Percentiles rank a stretch among this genome's conserved stretches.
phyloP scores from a whole-genome alignment of 202 grass and related monocot species.

The Setaria viridis region DNA sequence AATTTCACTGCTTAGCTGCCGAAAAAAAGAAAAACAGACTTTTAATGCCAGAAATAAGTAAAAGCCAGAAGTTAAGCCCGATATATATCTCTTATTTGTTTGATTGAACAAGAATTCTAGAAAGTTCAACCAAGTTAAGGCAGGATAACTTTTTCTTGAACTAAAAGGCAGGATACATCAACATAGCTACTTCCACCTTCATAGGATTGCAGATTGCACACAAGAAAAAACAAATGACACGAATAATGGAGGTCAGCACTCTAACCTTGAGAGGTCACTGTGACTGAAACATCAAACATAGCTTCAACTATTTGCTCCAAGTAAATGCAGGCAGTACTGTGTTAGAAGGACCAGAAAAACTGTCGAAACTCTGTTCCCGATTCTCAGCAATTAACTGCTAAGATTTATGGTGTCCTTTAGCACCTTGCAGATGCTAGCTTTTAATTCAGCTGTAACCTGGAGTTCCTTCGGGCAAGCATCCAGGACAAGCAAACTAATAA shows the following conservation, averaged over 20 bases:
- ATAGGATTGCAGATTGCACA: not conserved
- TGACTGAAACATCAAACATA: conserved; percentile 22
- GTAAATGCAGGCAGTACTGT: conserved; percentile 19
- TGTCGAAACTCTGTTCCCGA: not conserved
- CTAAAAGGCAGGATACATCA: too few species aligned
- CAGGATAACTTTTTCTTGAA: too few species aligned
- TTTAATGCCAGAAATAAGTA: not conserved
- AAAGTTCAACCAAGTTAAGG: not conserved
- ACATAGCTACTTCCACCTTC: not conserved
- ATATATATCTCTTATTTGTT: not conserved
- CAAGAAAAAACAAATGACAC: not conserved
- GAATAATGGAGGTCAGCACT: not conserved
- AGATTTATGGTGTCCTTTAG: conserved; percentile 80
- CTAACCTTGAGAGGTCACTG: conserved; percentile 19
- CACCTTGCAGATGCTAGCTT: conserved; percentile 65
- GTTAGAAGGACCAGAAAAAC: conserved; percentile 2
- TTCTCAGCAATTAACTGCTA: conserved; percentile 45
- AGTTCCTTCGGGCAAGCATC: conserved; percentile 54
- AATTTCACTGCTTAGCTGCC: not conserved
- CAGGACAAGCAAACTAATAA: conserved; percentile 67
- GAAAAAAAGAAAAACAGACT: not conserved
- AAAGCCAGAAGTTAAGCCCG: not conserved
- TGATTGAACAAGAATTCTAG: not conserved
- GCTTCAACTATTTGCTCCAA: not conserved
- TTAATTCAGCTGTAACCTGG: conserved; percentile 56